Evolutionary conservation across 495 filamentous ascomycete genomes (phyloP), one percentile per base, ranked within the genome.

Genomic region (Hyaloscypha bicolor): DNA sequence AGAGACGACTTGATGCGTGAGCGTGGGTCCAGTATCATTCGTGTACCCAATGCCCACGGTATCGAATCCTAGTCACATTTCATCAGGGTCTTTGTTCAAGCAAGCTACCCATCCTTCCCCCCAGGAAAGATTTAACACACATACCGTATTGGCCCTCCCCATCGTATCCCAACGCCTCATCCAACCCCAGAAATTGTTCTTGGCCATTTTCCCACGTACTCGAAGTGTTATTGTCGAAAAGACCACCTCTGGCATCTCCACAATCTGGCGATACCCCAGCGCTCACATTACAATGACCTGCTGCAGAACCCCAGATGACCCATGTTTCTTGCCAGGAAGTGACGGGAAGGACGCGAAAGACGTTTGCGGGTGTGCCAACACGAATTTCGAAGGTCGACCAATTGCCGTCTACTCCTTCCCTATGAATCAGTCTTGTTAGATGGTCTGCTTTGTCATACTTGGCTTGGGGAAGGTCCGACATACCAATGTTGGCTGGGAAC

Each of bases 1-100:
- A n/a, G 75, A 81, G 25, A 89, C 76, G 9, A 79, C 77, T 60
- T 83, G 80, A 69, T 83, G 76, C 8, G 76, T 67, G 30, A 87
- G 66, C 19, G 75, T 75, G 1, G 83, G 80, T 29, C 82, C 81
- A 61, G 75, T 71, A 64, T 72, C 29, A 48, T 65, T 64, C 9
- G 30, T 58, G 60, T 62, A 70, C 58, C 81, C 80, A 16, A 88
- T 59, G 25, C 81, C 80, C n/a, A 88, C 66, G 9, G 79, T 83
- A 65, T 88, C 86, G 56, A 80, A 79, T 9, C 83, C 85, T 71
- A 55, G 73, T 51, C 14, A 12, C 6, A 31, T 4, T 29, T 19
- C 75, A 80, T 64, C 73, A 78, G 31, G 69, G 71, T 4, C 45
- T 30, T 56, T 31, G 21, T 9, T 21, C 42, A 0, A 65, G 11